These are phyloP conservation scores for Coemansia umbellata DNA, from an alignment of 192 early-diverging fungal genomes.

Conservation along the genomic window DNA sequence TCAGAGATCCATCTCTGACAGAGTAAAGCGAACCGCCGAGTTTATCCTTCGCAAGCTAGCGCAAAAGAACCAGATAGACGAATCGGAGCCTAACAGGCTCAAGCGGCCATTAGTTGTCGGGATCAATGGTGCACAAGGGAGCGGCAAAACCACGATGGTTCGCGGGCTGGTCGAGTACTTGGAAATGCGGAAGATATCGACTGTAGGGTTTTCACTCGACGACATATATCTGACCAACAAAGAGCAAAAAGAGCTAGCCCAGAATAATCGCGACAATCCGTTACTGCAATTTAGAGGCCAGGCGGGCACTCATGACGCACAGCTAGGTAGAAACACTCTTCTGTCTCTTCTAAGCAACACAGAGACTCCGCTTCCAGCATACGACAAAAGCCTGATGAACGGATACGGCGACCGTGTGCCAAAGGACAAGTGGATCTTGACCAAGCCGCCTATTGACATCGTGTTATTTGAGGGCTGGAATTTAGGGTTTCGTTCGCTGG, in stretches of 20 bases:
- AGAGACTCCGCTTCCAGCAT: conserved; percentile 61
- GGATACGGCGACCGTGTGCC: conserved; percentile 79
- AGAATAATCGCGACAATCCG: conserved; percentile 53
- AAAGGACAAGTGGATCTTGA: conserved; percentile 55
- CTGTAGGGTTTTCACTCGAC: conserved; percentile 72
- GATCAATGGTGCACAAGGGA: conserved; percentile 78
- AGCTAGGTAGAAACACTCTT: conserved; percentile 57
- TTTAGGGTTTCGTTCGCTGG: conserved; percentile 74
- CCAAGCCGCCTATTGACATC: conserved; percentile 62
- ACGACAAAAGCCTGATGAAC: conserved; percentile 72
- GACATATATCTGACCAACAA: conserved; percentile 77
- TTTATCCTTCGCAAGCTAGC: conserved; percentile 36
- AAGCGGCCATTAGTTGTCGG: conserved; percentile 58
- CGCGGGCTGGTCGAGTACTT: conserved; percentile 45
- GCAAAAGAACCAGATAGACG: conserved; percentile 10
- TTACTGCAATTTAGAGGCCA: conserved; percentile 80
- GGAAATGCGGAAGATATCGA: conserved; percentile 44
- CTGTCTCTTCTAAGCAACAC: conserved; percentile 32
- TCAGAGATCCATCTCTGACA: conserved; percentile 5
- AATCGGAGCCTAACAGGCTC: neutral
- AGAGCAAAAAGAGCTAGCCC: conserved; percentile 55
- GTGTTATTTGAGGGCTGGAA: conserved; percentile 94
- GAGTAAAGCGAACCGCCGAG: conserved; percentile 22
- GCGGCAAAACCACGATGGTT: conserved; percentile 64
- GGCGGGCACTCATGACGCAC: conserved; percentile 86